Base-by-base conservation (phyloP, 2,329 filamentous ascomycete species). In the Claviceps humidiphila region DNA sequence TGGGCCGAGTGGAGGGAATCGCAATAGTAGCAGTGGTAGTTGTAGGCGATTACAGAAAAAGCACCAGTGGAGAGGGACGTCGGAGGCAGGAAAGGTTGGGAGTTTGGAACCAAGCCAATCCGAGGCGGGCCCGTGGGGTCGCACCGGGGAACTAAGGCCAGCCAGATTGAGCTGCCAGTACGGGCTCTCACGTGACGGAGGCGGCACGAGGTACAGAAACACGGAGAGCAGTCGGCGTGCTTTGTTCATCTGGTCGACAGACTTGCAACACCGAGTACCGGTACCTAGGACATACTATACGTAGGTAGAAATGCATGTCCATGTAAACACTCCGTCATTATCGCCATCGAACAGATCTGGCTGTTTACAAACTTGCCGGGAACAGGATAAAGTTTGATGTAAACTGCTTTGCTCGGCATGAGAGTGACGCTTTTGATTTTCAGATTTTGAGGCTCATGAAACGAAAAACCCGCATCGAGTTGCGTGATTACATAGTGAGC, bases 61-160 rank as follows among this genome's bases (percentile, higher is more conserved):
- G 45, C 45, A 47, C 45, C 45, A 41, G 62, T 63, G 59, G 61
- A 63, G 61, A 62, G 60, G 61, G 62, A 59, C 50, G 26, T 47
- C 8, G 24, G 55, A 65, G 65, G 61, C 61, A 66, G 62, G 64
- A 66, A 67, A 69, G 68, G 68, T 66, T 67, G 66, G 57, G 58
- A 57, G 59, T 58, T 59, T 59, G 58, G 57, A 57, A 54, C 54
- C 55, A 57, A 54, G 54, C 58, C 57, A 61, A 56, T 37, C 57
- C 57, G 56, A 53, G 57, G 58, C 58, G 40, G 51, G 48, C 47
- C 30, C 16, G 34, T 47, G 39, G 44, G 26, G 50, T 22, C 34
- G 43, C 20, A 37, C 50, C 26, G 50, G 43, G 42, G 38, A 9
- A 44, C 42, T 20, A 30, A 17, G 39, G 26, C 34, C 47, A 22